These are phyloP conservation scores for Russula sp. DNA, from an alignment of 768 basidiomycete species.

Conservation along the genomic window DNA sequence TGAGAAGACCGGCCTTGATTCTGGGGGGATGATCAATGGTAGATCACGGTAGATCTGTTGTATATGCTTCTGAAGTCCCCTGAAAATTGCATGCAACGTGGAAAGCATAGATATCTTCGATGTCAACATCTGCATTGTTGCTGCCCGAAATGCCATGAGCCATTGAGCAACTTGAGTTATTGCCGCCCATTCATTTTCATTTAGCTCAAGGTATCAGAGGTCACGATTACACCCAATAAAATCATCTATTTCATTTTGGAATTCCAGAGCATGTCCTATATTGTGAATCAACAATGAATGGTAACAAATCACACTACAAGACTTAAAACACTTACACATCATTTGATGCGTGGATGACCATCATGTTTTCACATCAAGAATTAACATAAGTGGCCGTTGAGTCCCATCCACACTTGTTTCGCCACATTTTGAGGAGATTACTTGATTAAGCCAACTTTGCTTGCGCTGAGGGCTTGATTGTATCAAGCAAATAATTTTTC, in stretches of 20 bases:
- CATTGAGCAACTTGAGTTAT: background rate
- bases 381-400: background rate
- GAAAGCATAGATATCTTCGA: background rate
- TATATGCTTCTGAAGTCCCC: background rate
- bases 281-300: no score
- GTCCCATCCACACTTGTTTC: no score
- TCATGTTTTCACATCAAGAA: background rate
- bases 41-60: no score
- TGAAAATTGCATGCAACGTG: background rate
- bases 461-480: background rate
- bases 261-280: background rate
- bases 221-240: background rate
- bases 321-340: background rate
- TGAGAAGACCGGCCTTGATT: background rate
- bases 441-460: background rate
- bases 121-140: background rate
- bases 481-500: background rate
- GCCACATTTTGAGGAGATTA: no score
- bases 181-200: background rate
- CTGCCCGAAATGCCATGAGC: background rate
- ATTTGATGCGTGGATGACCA: slow-evolving; percentile 5
- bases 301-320: no score
- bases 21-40: background rate
- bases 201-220: background rate
- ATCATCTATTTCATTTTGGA: background rate